Conservation (phyloP, 805 yeast species). For the Metschnikowia santaceciliae region DNA sequence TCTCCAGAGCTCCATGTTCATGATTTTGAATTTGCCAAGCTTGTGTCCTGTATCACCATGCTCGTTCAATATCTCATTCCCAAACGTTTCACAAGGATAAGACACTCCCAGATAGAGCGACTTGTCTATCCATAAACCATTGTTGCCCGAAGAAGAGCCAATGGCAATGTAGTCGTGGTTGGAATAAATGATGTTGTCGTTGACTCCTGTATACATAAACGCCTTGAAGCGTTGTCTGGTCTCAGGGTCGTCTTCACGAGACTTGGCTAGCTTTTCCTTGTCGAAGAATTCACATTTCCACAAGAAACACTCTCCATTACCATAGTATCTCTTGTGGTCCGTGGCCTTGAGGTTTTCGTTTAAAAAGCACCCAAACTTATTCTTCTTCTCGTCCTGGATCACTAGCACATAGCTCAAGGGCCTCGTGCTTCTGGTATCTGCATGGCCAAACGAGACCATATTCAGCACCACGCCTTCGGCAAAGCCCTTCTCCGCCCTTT, state of each 20-base stretch:
- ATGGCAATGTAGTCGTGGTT: constrained; percentile 72
- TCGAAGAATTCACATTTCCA: constrained; percentile 66
- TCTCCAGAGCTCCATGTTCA: constrained; percentile 84
- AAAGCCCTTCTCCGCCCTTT: constrained; percentile 28
- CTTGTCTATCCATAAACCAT: constrained; percentile 85
- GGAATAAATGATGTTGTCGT: constrained; percentile 82
- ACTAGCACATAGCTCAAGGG: constrained; percentile 71
- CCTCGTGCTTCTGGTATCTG: constrained; percentile 22
- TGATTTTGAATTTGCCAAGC: constrained; percentile 61
- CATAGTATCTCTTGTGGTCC: constrained; percentile 73
- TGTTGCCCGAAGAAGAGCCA: constrained; percentile 91
- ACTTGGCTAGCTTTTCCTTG: constrained; percentile 7
- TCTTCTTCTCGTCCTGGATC: constrained; percentile 59
- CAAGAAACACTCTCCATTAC: constrained; percentile 92
- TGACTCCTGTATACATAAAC: constrained; percentile 81
- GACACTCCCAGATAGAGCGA: constrained; percentile 74
- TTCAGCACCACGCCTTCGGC: constrained; percentile 32
- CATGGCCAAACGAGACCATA: constrained; percentile 27
- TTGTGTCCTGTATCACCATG: constrained; percentile 18
- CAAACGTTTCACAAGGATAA: constrained; percentile 77
- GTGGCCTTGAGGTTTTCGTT: constrained; percentile 71
- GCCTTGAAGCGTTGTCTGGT: constrained; percentile 54
- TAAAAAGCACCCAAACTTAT: constrained; percentile 72
- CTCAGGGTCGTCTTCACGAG: constrained; percentile 8
- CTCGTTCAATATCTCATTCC: constrained; percentile 67